Evolutionary conservation across 768 basidiomycete genomes (phyloP).

Genomic region (Strobilomyces confusus): DNA sequence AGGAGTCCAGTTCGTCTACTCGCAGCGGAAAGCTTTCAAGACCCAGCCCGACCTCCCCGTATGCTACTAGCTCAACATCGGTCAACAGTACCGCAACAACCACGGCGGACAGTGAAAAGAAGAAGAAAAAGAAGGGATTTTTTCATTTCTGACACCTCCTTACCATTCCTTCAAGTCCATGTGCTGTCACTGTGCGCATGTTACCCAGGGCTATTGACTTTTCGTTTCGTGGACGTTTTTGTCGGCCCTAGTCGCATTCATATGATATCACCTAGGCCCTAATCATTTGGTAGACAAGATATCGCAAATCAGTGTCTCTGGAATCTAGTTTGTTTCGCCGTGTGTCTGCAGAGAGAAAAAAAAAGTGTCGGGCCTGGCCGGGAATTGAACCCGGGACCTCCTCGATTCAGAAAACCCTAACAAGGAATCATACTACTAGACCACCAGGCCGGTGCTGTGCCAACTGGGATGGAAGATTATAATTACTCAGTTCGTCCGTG

Average conservation of each 20-base stretch:
- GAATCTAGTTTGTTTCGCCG: too few species aligned
- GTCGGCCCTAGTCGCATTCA: constrained; percentile 2
- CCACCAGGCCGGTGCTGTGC: constrained; percentile 38
- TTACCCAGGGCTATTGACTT: not conserved
- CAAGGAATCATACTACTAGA: constrained; percentile 55
- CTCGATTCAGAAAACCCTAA: constrained; percentile 45
- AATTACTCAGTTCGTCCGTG: not conserved
- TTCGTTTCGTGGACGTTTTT: not conserved
- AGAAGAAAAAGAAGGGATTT: constrained; percentile 74
- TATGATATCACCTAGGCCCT: constrained; percentile 10
- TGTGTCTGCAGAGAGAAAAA: too few species aligned
- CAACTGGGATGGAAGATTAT: not conserved
- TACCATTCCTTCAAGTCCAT: not conserved
- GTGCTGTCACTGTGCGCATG: not conserved
- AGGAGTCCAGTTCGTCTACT: constrained; percentile 18
- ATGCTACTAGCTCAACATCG: constrained; percentile 49
- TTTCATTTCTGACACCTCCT: constrained; percentile 50
- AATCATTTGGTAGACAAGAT: too few species aligned
- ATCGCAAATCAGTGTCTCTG: too few species aligned
- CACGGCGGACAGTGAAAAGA: constrained; percentile 51
- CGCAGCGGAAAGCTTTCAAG: constrained; percentile 26
- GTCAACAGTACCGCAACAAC: constrained; percentile 34
- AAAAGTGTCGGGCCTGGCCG: constrained; percentile 41
- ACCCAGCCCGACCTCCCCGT: constrained; percentile 47
- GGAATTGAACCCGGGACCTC: constrained; percentile 62